Base-by-base conservation (phyloP, 768 basidiomycete species). In the Pulveroboletus sp. region DNA sequence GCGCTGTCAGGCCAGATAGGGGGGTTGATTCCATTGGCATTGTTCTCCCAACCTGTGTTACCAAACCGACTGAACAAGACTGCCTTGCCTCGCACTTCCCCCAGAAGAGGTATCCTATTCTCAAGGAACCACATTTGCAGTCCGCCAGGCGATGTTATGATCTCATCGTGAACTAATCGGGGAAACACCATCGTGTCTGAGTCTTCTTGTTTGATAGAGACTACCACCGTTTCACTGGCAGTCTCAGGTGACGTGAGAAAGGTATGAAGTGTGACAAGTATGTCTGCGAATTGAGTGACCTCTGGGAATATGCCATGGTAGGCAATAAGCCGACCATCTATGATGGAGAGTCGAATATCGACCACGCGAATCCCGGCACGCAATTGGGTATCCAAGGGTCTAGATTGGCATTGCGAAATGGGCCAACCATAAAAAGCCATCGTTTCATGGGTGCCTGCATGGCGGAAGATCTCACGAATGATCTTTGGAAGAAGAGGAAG, bases 131-230 rank as follows among this genome's bases (percentile, higher is more conserved):
- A 95, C 77, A 89, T 81, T 19, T 70, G 74, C 36, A 70, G 53
- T 16, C 73, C 71, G 2, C 76, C 68, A 6, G 81, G 78, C 3
- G 81, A 78, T 36, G 60, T 60, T 20, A 68, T 63, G 22, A 95
- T 85, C 47, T 83, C 86, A 35, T 80, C 71, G 30, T 76, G 79
- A 9, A 93, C 86, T 10, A 83, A 67, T 26, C 65, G 57, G 2
- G 88, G 87, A 66, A 94, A 93, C 6, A 70, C 49, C 1, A 65
- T 56, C 0, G 72, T 63, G 4, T 79, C 71, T 0, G 76, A 74
- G 56, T 90, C 86, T 64, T 97, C 93, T 62, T 94, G 88, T 67
- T 95, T 94, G 63, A 97, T 78, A 14, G 85, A 93, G 73, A 94
- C 82, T 24, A 96, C 78, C 30, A 96, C 65, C 0, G 87, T 87